A percentile compares a stretch with the other conserved stretches of the same genome.
phyloP scores from a whole-genome alignment of 495 filamentous ascomycete genomes.

The Aspergillus carlsbadensis region DNA sequence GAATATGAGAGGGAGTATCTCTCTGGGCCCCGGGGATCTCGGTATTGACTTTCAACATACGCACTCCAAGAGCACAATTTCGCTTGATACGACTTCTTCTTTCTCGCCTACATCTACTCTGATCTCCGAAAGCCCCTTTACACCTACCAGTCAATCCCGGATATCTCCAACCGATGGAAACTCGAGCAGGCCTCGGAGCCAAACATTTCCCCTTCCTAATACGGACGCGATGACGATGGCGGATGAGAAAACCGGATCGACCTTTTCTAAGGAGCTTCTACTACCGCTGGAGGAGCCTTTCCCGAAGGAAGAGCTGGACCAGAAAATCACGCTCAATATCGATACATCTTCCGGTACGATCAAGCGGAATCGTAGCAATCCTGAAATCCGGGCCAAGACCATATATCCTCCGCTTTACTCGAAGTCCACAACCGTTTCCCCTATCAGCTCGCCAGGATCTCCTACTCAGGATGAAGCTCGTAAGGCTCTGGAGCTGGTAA shows the following conservation, averaged over 20 bases:
- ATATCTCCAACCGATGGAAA: constrained; percentile 53
- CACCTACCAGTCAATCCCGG: constrained; percentile 62
- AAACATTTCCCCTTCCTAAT: constrained; percentile 77
- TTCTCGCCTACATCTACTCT: constrained; percentile 86
- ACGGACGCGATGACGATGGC: constrained; percentile 71
- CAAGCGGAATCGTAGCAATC: constrained; percentile 46
- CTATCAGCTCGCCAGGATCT: constrained; percentile 47
- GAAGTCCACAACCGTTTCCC: constrained; percentile 39
- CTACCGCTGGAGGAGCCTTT: constrained; percentile 68
- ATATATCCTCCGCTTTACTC: constrained; percentile 49
- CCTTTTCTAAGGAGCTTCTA: constrained; percentile 45
- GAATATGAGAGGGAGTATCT: constrained; percentile 53
- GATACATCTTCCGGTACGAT: constrained; percentile 33
- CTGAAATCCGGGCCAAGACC: constrained; percentile 43
- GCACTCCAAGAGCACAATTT: constrained; percentile 57
- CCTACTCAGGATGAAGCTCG: constrained; percentile 90
- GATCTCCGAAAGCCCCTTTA: constrained; percentile 71
- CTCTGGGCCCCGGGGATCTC: constrained; percentile 53
- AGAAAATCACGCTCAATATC: constrained; percentile 11
- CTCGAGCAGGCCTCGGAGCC: constrained; percentile 77
- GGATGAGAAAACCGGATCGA: constrained; percentile 58
- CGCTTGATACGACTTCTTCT: constrained; percentile 58
- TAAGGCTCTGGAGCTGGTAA: constrained; percentile 78
- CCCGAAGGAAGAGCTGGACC: constrained; percentile 49
- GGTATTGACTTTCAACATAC: constrained; percentile 51